Evolutionary conservation across 2,329 filamentous ascomycete species (phyloP).

Genomic region (Diaporthe sp.): DNA sequence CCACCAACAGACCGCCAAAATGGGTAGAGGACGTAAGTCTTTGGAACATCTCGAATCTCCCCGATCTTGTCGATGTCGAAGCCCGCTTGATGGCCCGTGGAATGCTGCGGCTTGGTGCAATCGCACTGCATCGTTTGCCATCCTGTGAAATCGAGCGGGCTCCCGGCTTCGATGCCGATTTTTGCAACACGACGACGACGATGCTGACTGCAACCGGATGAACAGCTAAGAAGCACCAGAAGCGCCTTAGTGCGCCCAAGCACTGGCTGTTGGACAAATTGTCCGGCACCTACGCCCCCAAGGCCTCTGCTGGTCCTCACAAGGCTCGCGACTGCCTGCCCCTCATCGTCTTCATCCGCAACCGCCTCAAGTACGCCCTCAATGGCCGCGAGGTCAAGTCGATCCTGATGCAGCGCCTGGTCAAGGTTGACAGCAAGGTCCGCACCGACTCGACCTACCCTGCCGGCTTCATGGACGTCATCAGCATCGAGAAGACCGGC

Average conservation of each 20-base stretch:
- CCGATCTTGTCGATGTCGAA: not conserved
- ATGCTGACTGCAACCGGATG: constrained; percentile 23
- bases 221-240: constrained; percentile 92
- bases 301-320: constrained; percentile 88
- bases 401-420: constrained; percentile 98
- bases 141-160: not conserved
- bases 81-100: not conserved
- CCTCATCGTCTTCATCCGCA: constrained; percentile 97
- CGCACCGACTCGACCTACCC: constrained; percentile 99
- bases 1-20: constrained; percentile 33
- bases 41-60: not conserved
- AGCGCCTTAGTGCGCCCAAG: constrained; percentile 98
- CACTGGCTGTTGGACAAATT: constrained; percentile 99
- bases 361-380: constrained; percentile 98
- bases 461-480: constrained; percentile 99
- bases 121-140: not conserved
- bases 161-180: constrained; percentile 7
- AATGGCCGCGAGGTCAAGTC: constrained; percentile 97
- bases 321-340: constrained; percentile 99
- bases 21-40: constrained; percentile 38
- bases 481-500: constrained; percentile 99
- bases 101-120: not conserved
- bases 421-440: constrained; percentile 99
- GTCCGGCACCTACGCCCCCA: constrained; percentile 85
- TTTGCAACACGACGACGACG: not conserved